Evolutionary conservation across 805 yeast genomes (phyloP), one percentile per base, ranked within the genome.

Genomic region (Spathaspora girioi): DNA sequence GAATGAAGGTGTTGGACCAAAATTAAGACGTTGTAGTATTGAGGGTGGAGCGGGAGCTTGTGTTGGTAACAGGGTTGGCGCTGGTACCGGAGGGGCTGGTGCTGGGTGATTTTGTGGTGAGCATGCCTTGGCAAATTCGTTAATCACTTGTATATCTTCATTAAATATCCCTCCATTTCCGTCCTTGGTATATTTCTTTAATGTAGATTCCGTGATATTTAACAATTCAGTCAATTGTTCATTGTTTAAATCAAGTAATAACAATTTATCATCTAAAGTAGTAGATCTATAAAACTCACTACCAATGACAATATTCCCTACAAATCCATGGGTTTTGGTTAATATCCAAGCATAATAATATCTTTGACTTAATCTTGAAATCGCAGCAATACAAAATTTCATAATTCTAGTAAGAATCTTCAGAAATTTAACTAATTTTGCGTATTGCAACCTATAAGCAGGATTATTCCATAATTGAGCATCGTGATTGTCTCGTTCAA

Each of bases 281-380:
- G 47, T 46, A 11, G 51, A 44, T 17, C 60, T 54, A 50, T 63
- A 69, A 35, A 66, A 60, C 5, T 64, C 68, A 19, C 65, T 56
- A 17, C 68, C 62, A 0, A 54, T 63, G 10, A 80, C 51, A 4
- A 77, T 48, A 20, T 65, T 68, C 11, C 76, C 55, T 18, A 82
- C 58, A 44, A 69, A 75, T 5, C 63, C 63, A 48, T 79, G 80
- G 0, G 87, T 84, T 58, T 83, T 84, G 38, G 81, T 73, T 61
- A 86, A 76, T 65, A 87, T 78, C 83, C 85, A 83, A 1, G 90
- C 87, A 60, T 83, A 84, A 52, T 81, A 82, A 60, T 84, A 86
- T 55, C 82, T 75, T 23, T 69, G 72, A 18, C 88, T 80, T 35
- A 86, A 65, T 40, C 73, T 71, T 17, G 68, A 74, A 32, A 71